These are phyloP conservation scores for Globisporangium emineosum DNA, from an alignment of 352 stramenopile genomes.

Conservation along the genomic window DNA sequence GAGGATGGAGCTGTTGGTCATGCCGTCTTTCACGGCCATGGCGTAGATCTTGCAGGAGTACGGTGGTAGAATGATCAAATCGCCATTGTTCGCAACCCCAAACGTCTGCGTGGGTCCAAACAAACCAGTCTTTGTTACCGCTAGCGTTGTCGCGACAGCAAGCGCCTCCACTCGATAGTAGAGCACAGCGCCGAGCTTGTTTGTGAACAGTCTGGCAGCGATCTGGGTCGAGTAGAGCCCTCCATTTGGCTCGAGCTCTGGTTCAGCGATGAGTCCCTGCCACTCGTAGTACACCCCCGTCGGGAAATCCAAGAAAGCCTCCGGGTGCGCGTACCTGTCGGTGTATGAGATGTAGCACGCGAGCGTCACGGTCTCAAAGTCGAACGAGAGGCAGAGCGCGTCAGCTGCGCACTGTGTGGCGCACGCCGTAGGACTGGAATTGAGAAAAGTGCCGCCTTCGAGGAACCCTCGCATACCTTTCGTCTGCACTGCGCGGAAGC, in stretches of 20 bases:
- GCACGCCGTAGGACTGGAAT: conserved; percentile 33
- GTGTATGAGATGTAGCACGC: conserved; percentile 76
- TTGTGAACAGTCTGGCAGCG: conserved; percentile 46
- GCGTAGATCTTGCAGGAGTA: conserved; percentile 63
- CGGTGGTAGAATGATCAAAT: conserved; percentile 46
- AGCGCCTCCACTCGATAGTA: conserved; percentile 46
- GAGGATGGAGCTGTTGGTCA: conserved; percentile 45
- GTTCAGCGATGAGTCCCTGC: conserved; percentile 45
- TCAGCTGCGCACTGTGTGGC: conserved; percentile 46
- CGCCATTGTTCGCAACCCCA: conserved; percentile 30
- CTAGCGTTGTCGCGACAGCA: conserved; percentile 5
- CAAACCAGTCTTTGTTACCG: conserved; percentile 20
- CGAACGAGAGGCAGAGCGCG: conserved; percentile 63
- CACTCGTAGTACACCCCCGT: conserved; percentile 79
- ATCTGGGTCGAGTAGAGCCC: conserved; percentile 57
- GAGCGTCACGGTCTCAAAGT: conserved; percentile 49
- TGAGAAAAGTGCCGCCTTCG: conserved; percentile 43
- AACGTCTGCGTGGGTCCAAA: conserved; percentile 28
- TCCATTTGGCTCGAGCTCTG: conserved; percentile 57
- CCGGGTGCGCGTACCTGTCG: conserved; percentile 59
- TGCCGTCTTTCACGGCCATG: conserved; percentile 59
- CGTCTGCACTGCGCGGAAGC: conserved; percentile 37
- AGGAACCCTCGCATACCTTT: conserved; percentile 60
- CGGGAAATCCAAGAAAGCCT: conserved; percentile 63
- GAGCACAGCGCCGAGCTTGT: conserved; percentile 52